Conservation (phyloP, 2,329 filamentous ascomycete species). For the Sclerotinia nivalis region DNA sequence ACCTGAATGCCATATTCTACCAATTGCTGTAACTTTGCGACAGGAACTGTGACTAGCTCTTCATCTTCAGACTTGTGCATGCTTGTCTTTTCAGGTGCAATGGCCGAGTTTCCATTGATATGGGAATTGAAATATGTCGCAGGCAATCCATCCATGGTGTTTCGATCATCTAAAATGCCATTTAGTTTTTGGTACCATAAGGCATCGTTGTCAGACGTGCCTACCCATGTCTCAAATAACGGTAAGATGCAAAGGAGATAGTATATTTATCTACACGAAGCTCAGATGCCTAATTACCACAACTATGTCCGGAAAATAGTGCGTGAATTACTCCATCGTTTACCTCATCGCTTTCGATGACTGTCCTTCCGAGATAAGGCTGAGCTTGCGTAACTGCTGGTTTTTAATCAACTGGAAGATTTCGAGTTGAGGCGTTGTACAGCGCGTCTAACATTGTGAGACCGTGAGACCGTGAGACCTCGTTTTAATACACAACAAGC, state of each 20-base stretch:
- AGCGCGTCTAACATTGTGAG: background rate
- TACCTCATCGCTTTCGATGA: background rate
- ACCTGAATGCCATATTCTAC: slow-evolving; percentile 5
- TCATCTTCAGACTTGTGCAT: background rate
- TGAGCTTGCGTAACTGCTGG: background rate
- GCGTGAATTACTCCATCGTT: background rate
- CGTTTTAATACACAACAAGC: background rate
- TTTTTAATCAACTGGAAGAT: background rate
- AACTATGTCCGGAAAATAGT: background rate
- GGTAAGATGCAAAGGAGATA: background rate
- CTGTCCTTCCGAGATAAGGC: background rate
- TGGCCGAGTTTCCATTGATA: background rate
- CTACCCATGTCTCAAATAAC: background rate
- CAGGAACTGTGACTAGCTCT: slow-evolving; percentile 14
- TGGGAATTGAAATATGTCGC: background rate
- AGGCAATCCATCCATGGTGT: background rate
- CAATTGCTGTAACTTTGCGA: slow-evolving; percentile 13
- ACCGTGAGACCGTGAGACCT: background rate
- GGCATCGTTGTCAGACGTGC: background rate
- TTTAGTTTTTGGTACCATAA: background rate
- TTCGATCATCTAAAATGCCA: background rate
- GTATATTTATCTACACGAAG: background rate
- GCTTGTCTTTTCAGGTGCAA: background rate
- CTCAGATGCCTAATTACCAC: too few relatives aligned
- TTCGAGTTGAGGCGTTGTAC: background rate